phyloP scores from a whole-genome alignment of 179 eudicot species.

The Drosera spatulata region DNA sequence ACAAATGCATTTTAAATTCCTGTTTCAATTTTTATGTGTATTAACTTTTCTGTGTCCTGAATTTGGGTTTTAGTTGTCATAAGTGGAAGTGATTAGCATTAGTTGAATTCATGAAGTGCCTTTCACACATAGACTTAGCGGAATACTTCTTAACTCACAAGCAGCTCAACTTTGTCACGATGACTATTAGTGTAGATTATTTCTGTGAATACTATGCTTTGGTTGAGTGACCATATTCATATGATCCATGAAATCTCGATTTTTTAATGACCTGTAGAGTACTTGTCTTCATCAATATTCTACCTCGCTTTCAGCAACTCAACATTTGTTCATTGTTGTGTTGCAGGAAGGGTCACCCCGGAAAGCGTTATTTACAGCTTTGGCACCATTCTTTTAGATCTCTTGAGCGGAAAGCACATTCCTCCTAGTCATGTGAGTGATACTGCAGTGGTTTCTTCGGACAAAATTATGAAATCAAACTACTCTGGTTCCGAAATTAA shows the following conservation, averaged over 20 bases:
- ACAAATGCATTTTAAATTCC: background rate
- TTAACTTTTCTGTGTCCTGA: background rate
- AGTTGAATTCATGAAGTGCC: too few relatives aligned
- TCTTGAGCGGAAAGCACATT: slow-evolving; percentile 8
- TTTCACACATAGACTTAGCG: too few relatives aligned
- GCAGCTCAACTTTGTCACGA: too few relatives aligned
- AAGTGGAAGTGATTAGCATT: too few relatives aligned
- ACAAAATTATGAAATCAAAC: too few relatives aligned
- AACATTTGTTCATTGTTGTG: background rate
- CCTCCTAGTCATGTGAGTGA: slow-evolving; percentile 51
- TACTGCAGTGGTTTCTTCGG: background rate
- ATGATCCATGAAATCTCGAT: too few relatives aligned
- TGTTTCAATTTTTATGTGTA: background rate
- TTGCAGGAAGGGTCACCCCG: slow-evolving; percentile 55
- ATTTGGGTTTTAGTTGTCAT: too few relatives aligned
- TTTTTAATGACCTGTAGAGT: background rate
- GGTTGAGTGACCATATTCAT: too few relatives aligned
- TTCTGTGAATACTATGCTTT: too few relatives aligned
- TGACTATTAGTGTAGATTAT: too few relatives aligned
- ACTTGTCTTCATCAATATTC: background rate
- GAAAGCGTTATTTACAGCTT: slow-evolving; percentile 56
- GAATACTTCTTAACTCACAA: too few relatives aligned
- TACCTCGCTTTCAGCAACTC: background rate
- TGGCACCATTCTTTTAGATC: slow-evolving; percentile 55
- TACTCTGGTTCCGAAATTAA: background rate